A percentile compares a stretch with the other conserved stretches of the same genome.
Conservation (phyloP, 495 filamentous ascomycete species). For the Penicillium bialowiezense region DNA sequence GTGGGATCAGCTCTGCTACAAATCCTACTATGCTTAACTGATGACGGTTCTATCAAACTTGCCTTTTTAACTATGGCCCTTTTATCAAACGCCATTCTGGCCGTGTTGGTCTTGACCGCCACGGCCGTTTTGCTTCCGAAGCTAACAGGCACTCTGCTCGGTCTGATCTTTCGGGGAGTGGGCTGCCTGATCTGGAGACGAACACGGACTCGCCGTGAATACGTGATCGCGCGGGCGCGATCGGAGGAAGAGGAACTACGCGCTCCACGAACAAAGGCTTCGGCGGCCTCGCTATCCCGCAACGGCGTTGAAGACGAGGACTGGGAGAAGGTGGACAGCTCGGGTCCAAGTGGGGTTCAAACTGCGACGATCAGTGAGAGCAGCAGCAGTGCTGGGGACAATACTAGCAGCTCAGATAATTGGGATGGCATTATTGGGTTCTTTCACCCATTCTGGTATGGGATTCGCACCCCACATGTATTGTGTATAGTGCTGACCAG, state of each 20-base stretch:
- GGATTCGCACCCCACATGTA: neutral
- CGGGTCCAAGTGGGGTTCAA: constrained; percentile 46
- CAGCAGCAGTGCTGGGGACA: constrained; percentile 16
- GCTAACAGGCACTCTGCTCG: constrained; percentile 33
- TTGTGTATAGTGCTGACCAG: neutral
- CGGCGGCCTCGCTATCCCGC: constrained; percentile 17
- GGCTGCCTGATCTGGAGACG: constrained; percentile 67
- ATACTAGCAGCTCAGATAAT: constrained; percentile 31
- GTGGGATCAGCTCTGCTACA: constrained; percentile 1
- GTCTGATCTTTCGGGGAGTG: constrained; percentile 41
- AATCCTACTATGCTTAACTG: constrained; percentile 20
- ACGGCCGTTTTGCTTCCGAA: constrained; percentile 38
- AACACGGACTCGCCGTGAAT: constrained; percentile 61
- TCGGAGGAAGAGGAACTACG: constrained; percentile 56
- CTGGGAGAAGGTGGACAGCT: constrained; percentile 72
- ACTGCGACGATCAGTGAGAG: constrained; percentile 47
- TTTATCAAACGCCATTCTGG: constrained; percentile 31
- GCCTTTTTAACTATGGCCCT: constrained; percentile 34
- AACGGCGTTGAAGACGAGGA: constrained; percentile 56
- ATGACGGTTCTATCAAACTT: constrained; percentile 10
- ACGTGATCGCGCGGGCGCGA: constrained; percentile 57
- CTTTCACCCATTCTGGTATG: constrained; percentile 93
- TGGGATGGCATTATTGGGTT: constrained; percentile 89
- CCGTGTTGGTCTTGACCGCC: constrained; percentile 32
- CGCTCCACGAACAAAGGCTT: constrained; percentile 32